Percentiles rank a stretch among this genome's conserved stretches.
phyloP scores from a whole-genome alignment of 2,329 filamentous ascomycete species.

The Diaporthe australafricana region DNA sequence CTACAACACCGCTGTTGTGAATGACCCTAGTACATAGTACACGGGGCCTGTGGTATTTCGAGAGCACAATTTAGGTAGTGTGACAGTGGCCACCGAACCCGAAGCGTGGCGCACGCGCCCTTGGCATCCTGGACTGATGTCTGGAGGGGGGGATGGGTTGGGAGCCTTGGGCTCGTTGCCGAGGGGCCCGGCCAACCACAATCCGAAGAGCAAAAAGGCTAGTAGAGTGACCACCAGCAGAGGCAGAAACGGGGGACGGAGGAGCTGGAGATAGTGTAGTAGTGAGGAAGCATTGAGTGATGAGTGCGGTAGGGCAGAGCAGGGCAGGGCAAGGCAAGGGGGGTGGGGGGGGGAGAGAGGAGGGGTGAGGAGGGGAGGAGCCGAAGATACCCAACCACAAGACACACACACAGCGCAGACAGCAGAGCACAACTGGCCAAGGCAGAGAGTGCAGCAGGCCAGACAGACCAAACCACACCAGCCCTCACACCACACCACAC shows the following conservation, averaged over 20 bases:
- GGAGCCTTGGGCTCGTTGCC: slow-evolving; percentile 26
- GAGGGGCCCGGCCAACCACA: slow-evolving; percentile 23
- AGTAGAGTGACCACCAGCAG: slow-evolving; percentile 24
- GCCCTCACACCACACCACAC: neutral
- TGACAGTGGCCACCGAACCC: neutral
- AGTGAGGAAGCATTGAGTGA: neutral
- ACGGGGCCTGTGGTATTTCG: neutral
- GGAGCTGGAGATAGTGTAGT: neutral
- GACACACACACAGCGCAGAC: neutral
- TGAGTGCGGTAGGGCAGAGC: neutral
- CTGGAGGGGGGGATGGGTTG: slow-evolving; percentile 15
- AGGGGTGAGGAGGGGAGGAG: neutral
- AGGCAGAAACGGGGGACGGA: neutral
- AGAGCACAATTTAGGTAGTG: neutral
- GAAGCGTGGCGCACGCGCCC: slow-evolving; percentile 26
- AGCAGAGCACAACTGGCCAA: neutral
- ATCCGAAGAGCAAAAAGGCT: slow-evolving; percentile 9
- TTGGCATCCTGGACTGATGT: slow-evolving; percentile 21
- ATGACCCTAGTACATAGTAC: neutral
- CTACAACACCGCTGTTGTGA: neutral
- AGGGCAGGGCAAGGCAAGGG: neutral
- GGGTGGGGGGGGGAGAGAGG: neutral
- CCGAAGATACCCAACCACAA: slow-evolving; percentile 1
- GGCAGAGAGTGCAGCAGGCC: neutral
- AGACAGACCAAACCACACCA: neutral